Evolutionary conservation across 768 basidiomycete species (phyloP), one percentile per base, ranked within the genome.

Genomic region (Lactifluus rugatus): DNA sequence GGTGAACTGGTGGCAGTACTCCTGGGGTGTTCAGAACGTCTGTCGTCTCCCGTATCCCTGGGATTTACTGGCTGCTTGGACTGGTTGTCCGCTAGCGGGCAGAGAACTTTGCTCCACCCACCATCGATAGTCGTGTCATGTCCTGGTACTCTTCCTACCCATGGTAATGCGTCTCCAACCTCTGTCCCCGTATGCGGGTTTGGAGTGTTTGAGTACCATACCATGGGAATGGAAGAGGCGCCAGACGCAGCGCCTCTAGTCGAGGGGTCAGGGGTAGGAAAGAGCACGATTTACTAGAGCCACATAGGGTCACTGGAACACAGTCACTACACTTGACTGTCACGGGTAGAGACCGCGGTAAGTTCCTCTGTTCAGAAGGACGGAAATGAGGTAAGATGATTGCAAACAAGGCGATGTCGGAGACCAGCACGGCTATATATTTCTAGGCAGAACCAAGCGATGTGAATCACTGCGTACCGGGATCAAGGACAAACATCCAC

Each of bases 161-260:
- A 61, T 70, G 67, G 70, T 64, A 64, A 51, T 31, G 61, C 47
- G 54, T 62, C 61, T 52, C 51, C 32, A 25, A 58, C 26, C 48
- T 37, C 61, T 31, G 19, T 26, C 57, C 34, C 51, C 46, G 53
- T 52, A 54, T 51, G 39, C 46, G 50, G 56, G 53, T 23, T 21
- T 49, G 45, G 41, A 46, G 14, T 36, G 57, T 62, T 65, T 37
- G 66, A 68, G 66, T 70, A 71, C 49, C 73, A 70, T 76, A 76
- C 75, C 75, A 76, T 76, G 75, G 71, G 75, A 75, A 75, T 76
- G 75, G 75, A 76, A 76, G 75, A 71, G 66, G 65, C 69, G 68
- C 69, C 63, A 64, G 53, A 62, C 54, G 44, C 52, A n/a, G 51
- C 60, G 47, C 49, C 39, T 46, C 36, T 36, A 34, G 28, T 26